A percentile compares a stretch with the other conserved stretches of the same genome.
phyloP scores from a whole-genome alignment of 768 basidiomycete species.

The Tephrocybe sp. region DNA sequence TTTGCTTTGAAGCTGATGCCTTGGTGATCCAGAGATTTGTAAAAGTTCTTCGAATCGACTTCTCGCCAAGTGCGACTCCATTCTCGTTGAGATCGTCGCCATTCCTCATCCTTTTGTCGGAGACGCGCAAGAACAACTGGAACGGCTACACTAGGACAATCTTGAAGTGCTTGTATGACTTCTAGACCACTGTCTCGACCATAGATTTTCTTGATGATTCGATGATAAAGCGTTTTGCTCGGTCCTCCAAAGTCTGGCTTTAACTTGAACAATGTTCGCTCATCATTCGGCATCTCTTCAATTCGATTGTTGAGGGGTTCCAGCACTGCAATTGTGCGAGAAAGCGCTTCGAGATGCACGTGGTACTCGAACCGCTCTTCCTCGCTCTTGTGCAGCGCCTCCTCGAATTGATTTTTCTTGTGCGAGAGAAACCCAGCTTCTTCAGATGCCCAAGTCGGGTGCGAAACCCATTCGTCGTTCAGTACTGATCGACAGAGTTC shows the following conservation, averaged over 20 bases:
- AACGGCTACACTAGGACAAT: constrained; percentile 85
- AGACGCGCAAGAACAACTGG: constrained; percentile 88
- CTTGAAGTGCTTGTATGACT: constrained; percentile 84
- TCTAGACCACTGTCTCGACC: constrained; percentile 75
- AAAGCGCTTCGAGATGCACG: constrained; percentile 88
- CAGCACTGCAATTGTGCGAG: constrained; percentile 86
- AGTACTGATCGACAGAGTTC: constrained; percentile 93
- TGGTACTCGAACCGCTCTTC: constrained; percentile 99
- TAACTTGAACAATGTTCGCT: constrained; percentile 76
- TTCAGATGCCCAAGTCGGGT: constrained; percentile 97
- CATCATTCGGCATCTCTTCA: constrained; percentile 85
- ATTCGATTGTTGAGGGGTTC: constrained; percentile 86
- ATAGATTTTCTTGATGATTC: constrained; percentile 93
- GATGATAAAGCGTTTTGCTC: constrained; percentile 85
- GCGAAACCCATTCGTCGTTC: constrained; percentile 98
- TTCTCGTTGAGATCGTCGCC: constrained; percentile 90
- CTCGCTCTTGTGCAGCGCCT: constrained; percentile 93
- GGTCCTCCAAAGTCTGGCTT: constrained; percentile 88
- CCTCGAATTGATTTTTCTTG: constrained; percentile 96
- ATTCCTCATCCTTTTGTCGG: constrained; percentile 95
- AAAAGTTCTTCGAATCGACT: constrained; percentile 95
- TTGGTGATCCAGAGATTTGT: constrained; percentile 96
- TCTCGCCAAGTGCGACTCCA: constrained; percentile 98
- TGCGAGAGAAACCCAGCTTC: constrained; percentile 92
- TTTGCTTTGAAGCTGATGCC: constrained; percentile 92